These are phyloP conservation scores for Plectranthus barbatus DNA, from an alignment of 257 asterid genomes.

Conservation along the genomic window DNA sequence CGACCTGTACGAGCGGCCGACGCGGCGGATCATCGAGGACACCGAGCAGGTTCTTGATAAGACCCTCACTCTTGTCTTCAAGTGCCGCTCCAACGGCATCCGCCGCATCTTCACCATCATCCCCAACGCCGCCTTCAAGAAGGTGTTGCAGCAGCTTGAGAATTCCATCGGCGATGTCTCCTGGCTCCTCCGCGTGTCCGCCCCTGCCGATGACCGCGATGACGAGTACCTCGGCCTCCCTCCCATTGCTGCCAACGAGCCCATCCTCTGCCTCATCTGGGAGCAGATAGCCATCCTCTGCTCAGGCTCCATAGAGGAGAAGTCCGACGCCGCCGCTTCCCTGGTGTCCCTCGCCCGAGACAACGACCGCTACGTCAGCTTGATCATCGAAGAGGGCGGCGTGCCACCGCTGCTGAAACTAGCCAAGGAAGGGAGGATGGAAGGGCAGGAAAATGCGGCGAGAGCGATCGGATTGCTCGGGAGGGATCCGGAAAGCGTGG, in stretches of 20 bases:
- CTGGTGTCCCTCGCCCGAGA: constrained; percentile 63
- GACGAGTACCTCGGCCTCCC: constrained; percentile 61
- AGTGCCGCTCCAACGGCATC: constrained; percentile 59
- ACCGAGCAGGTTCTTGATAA: constrained; percentile 58
- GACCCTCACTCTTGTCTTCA: constrained; percentile 46
- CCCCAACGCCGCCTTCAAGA: constrained; percentile 46
- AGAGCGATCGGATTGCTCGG: constrained; percentile 71
- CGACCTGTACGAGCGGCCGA: constrained; percentile 66
- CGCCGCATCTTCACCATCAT: constrained; percentile 56
- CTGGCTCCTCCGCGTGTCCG: constrained; percentile 71
- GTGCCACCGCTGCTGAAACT: constrained; percentile 54
- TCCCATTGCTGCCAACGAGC: constrained; percentile 74
- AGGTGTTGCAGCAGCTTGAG: constrained; percentile 51
- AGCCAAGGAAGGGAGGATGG: constrained; percentile 64
- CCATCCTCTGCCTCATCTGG: constrained; percentile 68
- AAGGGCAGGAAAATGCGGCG: constrained; percentile 66
- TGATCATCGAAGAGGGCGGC: constrained; percentile 86
- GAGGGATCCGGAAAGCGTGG: constrained; percentile 71
- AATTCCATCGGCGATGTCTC: constrained; percentile 68
- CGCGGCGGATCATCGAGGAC: constrained; percentile 73
- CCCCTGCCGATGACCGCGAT: constrained; percentile 59
- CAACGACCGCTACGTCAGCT: constrained; percentile 58
- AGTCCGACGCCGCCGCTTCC: constrained; percentile 57
- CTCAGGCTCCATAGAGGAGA: constrained; percentile 48
- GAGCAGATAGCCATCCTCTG: constrained; percentile 59